Conservation (phyloP, 1,139 yeast species). For the Lodderomyces jiufengensis region DNA sequence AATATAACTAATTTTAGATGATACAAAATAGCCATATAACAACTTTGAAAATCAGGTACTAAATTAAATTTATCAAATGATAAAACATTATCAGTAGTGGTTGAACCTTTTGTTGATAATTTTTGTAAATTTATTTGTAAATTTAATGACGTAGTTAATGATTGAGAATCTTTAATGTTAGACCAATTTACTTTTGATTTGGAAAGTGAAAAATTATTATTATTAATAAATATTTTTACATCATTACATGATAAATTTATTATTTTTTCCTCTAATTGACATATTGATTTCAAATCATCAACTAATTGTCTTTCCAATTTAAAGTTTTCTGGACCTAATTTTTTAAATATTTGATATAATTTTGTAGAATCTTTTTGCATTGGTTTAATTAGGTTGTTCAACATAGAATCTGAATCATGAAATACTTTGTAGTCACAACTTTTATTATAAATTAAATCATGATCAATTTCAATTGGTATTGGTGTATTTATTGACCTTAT, state of each 20-base stretch:
- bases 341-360: slow-evolving; percentile 19
- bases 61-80: slow-evolving; percentile 23
- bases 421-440: slow-evolving; percentile 12
- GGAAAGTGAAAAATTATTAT: slow-evolving; percentile 5
- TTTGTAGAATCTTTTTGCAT: slow-evolving; percentile 20
- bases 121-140: slow-evolving; percentile 11
- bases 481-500: slow-evolving; percentile 28
- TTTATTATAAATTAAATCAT: slow-evolving; percentile 32
- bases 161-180: not conserved
- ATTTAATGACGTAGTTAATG: slow-evolving; percentile 10
- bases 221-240: slow-evolving; percentile 10
- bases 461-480: slow-evolving; percentile 41
- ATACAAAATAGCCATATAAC: slow-evolving; percentile 34
- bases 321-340: slow-evolving; percentile 25
- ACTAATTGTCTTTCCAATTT: slow-evolving; percentile 28
- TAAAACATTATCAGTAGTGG: not conserved
- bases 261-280: slow-evolving; percentile 25
- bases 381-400: slow-evolving; percentile 21
- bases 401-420: slow-evolving; percentile 25
- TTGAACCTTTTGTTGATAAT: slow-evolving; percentile 10
- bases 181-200: slow-evolving; percentile 7
- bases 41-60: slow-evolving; percentile 40
- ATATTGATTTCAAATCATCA: slow-evolving; percentile 30
- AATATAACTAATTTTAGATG: slow-evolving; percentile 28
- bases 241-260: slow-evolving; percentile 24